Conservation (phyloP, 176 grass and related monocot genomes). For the Ampelocalamus luodianensis region DNA sequence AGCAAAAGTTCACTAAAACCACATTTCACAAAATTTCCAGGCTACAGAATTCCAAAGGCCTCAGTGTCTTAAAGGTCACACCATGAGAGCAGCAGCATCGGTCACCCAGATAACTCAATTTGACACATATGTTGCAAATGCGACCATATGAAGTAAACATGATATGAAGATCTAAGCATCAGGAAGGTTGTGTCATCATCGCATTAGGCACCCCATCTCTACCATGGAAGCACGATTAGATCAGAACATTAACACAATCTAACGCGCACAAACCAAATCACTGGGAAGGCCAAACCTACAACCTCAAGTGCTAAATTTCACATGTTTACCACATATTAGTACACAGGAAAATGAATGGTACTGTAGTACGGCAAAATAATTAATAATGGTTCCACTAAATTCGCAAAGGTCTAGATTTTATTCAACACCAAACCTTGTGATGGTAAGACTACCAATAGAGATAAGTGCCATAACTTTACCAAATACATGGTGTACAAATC, state of each 20-base stretch:
- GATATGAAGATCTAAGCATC: conserved; percentile 20
- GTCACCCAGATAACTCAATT: not conserved
- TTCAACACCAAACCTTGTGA: not conserved
- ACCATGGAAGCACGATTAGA: not conserved
- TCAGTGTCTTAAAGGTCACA: not conserved
- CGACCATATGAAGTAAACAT: not conserved
- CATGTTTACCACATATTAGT: not conserved
- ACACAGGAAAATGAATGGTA: not conserved
- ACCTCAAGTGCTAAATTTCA: too few species aligned
- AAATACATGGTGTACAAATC: not conserved
- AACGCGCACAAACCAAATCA: conserved; percentile 7
- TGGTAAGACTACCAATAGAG: not conserved
- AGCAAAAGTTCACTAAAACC: not conserved
- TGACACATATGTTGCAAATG: not conserved
- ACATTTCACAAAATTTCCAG: not conserved
- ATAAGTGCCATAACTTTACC: not conserved
- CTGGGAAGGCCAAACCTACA: not conserved
- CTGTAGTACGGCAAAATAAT: not conserved
- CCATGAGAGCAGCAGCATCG: not conserved
- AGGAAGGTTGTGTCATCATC: not conserved
- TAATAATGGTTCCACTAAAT: not conserved
- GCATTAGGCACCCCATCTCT: not conserved
- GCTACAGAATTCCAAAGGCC: not conserved
- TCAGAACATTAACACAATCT: not conserved
- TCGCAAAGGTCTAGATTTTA: not conserved